Evolutionary conservation across 2,329 filamentous ascomycete species (phyloP).

Genomic region (Aspergillus alliaceus): DNA sequence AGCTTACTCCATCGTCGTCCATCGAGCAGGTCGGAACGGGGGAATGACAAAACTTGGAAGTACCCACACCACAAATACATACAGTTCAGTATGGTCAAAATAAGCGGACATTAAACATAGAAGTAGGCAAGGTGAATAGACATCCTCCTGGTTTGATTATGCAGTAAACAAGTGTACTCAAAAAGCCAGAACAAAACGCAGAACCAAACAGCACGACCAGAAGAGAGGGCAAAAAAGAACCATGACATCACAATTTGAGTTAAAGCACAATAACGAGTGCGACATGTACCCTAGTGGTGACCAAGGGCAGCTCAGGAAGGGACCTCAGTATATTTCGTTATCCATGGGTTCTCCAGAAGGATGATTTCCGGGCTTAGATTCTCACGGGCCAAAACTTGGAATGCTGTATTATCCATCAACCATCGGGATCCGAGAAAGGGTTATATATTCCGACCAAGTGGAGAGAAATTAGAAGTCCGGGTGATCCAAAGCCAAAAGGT

Average conservation of each 20-base stretch:
- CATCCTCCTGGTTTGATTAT: not conserved
- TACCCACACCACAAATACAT: not conserved
- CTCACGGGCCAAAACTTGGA: not conserved
- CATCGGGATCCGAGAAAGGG: not conserved
- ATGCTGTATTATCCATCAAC: not conserved
- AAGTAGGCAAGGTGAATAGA: not conserved
- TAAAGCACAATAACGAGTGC: not conserved
- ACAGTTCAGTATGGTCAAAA: not conserved
- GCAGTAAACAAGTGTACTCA: not conserved
- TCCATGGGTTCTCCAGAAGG: not conserved
- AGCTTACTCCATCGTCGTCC: not conserved
- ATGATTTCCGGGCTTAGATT: not conserved
- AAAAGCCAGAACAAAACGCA: not conserved
- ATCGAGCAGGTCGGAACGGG: not conserved
- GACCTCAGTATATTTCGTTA: not conserved
- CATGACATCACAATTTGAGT: not conserved
- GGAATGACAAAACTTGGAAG: not conserved
- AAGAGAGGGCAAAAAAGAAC: not conserved
- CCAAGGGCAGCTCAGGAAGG: not conserved
- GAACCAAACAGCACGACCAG: not conserved
- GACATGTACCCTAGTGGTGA: not conserved
- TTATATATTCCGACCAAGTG: not conserved
- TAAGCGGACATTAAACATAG: not conserved
- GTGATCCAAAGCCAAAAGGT: not conserved
- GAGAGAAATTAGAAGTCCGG: not conserved